Evolutionary conservation across 352 stramenopile genomes (phyloP), one percentile per base, ranked within the genome.

Genomic region (Blastocystis sp.): DNA sequence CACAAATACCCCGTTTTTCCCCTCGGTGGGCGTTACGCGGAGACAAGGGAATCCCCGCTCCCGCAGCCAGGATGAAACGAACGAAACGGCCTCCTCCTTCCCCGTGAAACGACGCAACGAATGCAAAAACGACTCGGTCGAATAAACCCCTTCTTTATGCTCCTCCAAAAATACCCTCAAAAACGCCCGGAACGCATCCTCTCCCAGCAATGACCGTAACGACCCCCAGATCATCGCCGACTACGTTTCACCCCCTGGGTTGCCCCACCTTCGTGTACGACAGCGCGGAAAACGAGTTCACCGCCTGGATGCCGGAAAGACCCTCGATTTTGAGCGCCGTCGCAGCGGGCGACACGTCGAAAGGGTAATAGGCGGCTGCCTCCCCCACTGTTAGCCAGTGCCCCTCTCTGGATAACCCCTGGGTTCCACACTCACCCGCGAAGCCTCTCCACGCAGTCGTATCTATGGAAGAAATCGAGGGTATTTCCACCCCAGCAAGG

Each of bases 201-300:
- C 6, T 34, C 27, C 8, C 36, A 54, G 27, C 24, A 18, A 75
- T 21, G 27, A 46, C 21, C 40, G 54, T 51, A 18, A 81, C 32
- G 7, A 51, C 49, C 6, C 8, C 48, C 9, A 81, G 21, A 81
- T 16, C 69, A 81, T n/a, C 53, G 69, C 69, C n/a, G 42, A 63
- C 69, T 81, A 42, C 48, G 6, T 4, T 4, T 81, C 7, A 81
- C 1, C 6, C 4, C 24, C 2, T 44, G 1, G 0, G 6, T 65
- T 29, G 14, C 16, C 27, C 32, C 32, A 64, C 69, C 16, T 81
- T 81, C 18, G 69, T 81, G 46, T 81, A 81, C 0, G 44, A 64
- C 6, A 81, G 21, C 16, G 69, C 44, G n/a, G 69, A 81, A 42
- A 81, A 81, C 4, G 21, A 48, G 36, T 81, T 81, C 48, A 81